These are phyloP conservation scores for Polygonum aviculare DNA, from an alignment of 148 eudicot species.

Conservation along the genomic window DNA sequence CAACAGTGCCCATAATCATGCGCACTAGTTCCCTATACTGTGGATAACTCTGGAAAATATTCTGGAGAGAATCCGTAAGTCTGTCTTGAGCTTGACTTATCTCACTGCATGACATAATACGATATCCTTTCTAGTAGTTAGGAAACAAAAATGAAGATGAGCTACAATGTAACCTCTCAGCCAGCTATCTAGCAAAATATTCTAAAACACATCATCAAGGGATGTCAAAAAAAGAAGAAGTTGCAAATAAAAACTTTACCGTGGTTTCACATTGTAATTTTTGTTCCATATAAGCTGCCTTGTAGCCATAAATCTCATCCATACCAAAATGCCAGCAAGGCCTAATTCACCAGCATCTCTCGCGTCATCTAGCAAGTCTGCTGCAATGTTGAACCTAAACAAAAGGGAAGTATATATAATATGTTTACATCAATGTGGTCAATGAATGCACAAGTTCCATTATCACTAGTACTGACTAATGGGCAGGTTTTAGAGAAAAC, in stretches of 20 bases:
- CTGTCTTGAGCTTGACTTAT: constrained; percentile 97
- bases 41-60: constrained; percentile 50
- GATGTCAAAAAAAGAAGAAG: background rate
- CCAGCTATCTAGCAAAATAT: background rate
- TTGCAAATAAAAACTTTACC: constrained; percentile 36
- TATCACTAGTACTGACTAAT: background rate
- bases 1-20: constrained; percentile 86
- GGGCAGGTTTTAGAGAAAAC: background rate
- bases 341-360: constrained; percentile 72
- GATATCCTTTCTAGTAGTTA: background rate
- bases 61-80: constrained; percentile 80
- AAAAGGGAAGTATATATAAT: constrained; percentile 7
- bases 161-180: background rate
- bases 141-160: background rate
- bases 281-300: constrained; percentile 98
- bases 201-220: background rate
- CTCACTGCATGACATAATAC: constrained; percentile 50
- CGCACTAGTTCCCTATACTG: constrained; percentile 73
- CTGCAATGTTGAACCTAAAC: constrained; percentile 86
- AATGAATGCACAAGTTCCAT: background rate
- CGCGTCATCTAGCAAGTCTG: constrained; percentile 82
- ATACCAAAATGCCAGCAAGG: constrained; percentile 89
- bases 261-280: constrained; percentile 94
- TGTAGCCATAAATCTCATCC: constrained; percentile 99
- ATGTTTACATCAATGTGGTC: background rate